Base-by-base conservation (phyloP, 1,284 basidiomycete genomes). In the Xanthoconium separans region DNA sequence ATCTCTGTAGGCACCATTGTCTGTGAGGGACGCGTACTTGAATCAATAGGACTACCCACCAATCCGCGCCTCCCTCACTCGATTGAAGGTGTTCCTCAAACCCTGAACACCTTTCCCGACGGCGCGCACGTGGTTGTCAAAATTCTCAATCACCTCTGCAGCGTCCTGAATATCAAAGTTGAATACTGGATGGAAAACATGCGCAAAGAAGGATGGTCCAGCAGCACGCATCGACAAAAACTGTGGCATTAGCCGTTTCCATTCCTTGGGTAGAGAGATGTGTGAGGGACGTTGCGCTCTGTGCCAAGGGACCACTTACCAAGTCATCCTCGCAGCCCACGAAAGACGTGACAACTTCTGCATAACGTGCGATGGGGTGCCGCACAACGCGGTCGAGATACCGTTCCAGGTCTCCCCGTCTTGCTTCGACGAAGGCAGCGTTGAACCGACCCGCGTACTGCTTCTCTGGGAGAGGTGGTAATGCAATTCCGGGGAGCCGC, bases 391-490 rank as follows among this genome's bases (percentile, higher is more conserved):
- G 78, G 31, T 75, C 76, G 24, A 94, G 75, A 70, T 93, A 95
- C 41, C 87, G 75, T 63, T 93, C 89, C 40, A 95, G 73, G 65
- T 93, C 91, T 1, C 88, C 83, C 43, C 91, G 72, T 31, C 92
- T 75, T 6, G 87, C 88, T 65, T 94, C 91, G 7, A 95, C 84
- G 60, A 94, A 94, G 50, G 86, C 89, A 15, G 81, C 78, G 51
- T 81, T 89, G 68, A 93, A 93, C 4, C 90, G 75, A 1, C 89
- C 89, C 0, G 89, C 78, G 60, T 92, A 90, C 62, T 91, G 86
- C 67, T 93, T 91, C 68, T 90, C 87, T 0, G 92, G 92, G 3
- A 94, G 76, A 0, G 90, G 87, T 0, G 91, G 91, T 2, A 94
- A 75, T 2, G 85, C 84, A 37, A 94, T 81, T 0, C 89, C 88